Base-by-base conservation (phyloP, 768 basidiomycete genomes). In the Suillus spraguei region DNA sequence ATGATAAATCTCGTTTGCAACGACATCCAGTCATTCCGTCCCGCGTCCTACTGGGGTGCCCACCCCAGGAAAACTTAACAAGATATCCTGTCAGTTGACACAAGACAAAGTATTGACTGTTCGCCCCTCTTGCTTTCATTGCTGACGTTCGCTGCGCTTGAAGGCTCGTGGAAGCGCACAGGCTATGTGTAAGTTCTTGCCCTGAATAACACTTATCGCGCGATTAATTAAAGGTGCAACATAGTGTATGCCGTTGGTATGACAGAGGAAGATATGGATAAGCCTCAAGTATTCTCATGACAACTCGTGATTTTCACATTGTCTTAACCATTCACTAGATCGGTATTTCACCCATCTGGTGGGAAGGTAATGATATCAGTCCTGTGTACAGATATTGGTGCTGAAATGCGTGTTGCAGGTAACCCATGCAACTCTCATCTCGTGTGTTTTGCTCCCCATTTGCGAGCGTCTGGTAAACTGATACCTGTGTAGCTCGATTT, bases 281-380 rank as follows among this genome's bases (percentile, higher is more conserved):
- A 92, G 73, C 87, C 94, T 60, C 93, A 95, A 82, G 91, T 90
- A 71, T 59, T 1, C 6, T 60, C 20, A 20, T 9, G 65, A 67
- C 60, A 59, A 36, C 54, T 5, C 54, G 42, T 9, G 22, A 63
- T 59, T 52, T 33, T 39, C 22, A 46, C 55, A 20, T 63, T 24
- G 16, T 33, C 39, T 63, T 64, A 35, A 68, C 62, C 41, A 52
- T 35, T 28, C 66, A 24, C 71, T 47, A 94, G 90, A 89, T 95
- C 70, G 94, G 94, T 53, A 93, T 95, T 70, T 91, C 91, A 36
- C 88, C 91, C 4, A 83, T 94, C 60, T 95, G 93, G 93, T 95
- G 92, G 92, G 93, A 95, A 83, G 92, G 92, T 89, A 67, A 64
- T 89, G 65, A 64, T 60, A 11, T 10, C 52, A 53, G 41, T 41